Conservation (phyloP, 345 rosid species). For the Gossypium ekmanianum region DNA sequence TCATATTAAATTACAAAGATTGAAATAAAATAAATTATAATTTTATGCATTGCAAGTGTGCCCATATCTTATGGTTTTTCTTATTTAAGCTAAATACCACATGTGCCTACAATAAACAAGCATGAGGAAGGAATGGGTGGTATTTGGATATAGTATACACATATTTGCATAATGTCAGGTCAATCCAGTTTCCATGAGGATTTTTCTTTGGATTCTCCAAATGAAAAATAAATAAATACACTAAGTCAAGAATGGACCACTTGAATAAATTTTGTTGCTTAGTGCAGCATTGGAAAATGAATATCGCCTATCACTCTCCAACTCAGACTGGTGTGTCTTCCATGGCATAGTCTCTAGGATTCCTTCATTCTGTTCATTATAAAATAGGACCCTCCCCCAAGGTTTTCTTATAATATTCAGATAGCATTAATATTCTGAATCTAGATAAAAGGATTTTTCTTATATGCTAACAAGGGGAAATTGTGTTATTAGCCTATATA, state of each 20-base stretch:
- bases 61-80: no score
- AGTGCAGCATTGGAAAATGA: neutral
- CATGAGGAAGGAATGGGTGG: neutral
- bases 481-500: no score
- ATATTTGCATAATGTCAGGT: neutral
- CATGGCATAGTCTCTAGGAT: neutral
- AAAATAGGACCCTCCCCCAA: neutral
- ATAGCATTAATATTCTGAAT: neutral
- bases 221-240: neutral
- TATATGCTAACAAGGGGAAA: neutral
- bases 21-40: no score
- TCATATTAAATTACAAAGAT: no score
- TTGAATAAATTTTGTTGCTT: constrained; percentile 5
- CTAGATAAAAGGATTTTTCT: neutral
- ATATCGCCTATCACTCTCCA: constrained; percentile 8
- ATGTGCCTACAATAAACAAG: neutral
- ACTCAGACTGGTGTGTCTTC: no score
- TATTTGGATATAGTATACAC: neutral
- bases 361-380: neutral
- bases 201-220: constrained; percentile 21
- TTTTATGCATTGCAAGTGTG: no score
- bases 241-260: constrained; percentile 18
- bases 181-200: constrained; percentile 10
- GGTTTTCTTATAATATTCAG: neutral
- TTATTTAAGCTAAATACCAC: no score